A percentile compares a stretch with the other conserved stretches of the same genome.
Evolutionary conservation across 169 alveolate species (phyloP).

Genomic region (Cryptosporidium viatorum): DNA sequence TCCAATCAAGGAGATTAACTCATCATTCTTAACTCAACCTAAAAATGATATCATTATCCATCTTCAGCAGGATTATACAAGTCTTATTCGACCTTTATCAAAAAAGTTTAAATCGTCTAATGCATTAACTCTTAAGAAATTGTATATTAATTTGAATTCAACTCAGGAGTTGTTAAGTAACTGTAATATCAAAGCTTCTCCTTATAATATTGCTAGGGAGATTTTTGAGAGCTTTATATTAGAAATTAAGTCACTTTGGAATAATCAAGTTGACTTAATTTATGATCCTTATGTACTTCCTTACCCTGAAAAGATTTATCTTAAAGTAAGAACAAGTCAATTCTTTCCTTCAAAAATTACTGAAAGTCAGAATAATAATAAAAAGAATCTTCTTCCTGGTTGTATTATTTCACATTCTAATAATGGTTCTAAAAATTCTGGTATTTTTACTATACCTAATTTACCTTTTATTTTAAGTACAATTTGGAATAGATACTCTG

Average conservation of each 20-base stretch:
- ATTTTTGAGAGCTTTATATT: conserved; percentile 9
- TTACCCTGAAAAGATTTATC: conserved; percentile 33
- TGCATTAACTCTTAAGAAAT: neutral
- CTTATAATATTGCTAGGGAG: conserved; percentile 29
- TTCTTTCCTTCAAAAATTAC: conserved; percentile 4
- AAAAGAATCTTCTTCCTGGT: conserved; percentile 1
- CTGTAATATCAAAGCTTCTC: conserved; percentile 3
- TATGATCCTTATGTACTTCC: conserved; percentile 38
- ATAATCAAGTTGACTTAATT: conserved; percentile 24
- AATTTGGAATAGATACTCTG: conserved; percentile 30
- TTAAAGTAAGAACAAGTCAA: conserved; percentile 25
- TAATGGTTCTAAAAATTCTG: neutral
- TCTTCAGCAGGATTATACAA: neutral
- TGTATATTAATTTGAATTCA: conserved; percentile 35
- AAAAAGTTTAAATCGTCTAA: neutral
- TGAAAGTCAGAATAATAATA: neutral
- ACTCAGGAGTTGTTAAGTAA: conserved; percentile 26
- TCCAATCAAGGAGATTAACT: neutral
- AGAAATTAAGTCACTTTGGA: conserved; percentile 10
- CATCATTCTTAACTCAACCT: neutral
- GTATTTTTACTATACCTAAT: conserved; percentile 28
- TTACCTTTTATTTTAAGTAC: neutral
- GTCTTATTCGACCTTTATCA: conserved; percentile 17
- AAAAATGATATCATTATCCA: conserved; percentile 20
- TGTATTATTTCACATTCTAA: neutral